A percentile compares a stretch with the other conserved stretches of the same genome.
Conservation (phyloP, 805 yeast genomes). For the Cyberlindnera veronae region DNA sequence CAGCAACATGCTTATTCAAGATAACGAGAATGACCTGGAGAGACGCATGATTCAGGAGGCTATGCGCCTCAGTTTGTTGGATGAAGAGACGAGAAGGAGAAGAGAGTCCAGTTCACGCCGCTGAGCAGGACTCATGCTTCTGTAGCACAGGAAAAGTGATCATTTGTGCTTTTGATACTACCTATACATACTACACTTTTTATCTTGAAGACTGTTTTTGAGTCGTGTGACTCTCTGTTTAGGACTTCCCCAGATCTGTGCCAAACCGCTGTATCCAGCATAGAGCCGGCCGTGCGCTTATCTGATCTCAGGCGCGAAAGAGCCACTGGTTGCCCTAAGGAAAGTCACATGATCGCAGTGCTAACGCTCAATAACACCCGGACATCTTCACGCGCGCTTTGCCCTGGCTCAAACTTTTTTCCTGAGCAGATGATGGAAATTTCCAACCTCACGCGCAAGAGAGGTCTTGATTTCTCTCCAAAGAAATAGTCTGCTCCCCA, state of each 20-base stretch:
- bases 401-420: constrained; percentile 7
- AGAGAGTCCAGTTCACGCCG: constrained; percentile 25
- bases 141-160: neutral
- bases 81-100: constrained; percentile 54
- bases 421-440: neutral
- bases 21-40: constrained; percentile 46
- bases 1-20: constrained; percentile 60
- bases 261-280: too few relatives aligned
- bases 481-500: constrained; percentile 31
- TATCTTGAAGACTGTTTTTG: too few relatives aligned
- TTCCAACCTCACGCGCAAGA: constrained; percentile 1
- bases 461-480: constrained; percentile 8
- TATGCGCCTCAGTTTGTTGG: constrained; percentile 65
- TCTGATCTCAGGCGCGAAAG: too few relatives aligned
- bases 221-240: too few relatives aligned
- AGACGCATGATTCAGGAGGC: constrained; percentile 86
- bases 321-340: constrained; percentile 9
- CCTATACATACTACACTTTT: neutral
- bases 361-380: constrained; percentile 10
- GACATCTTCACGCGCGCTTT: constrained; percentile 7
- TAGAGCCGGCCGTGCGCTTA: too few relatives aligned
- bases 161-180: neutral
- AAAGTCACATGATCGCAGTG: constrained; percentile 8
- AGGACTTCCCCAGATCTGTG: too few relatives aligned
- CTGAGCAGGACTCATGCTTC: neutral